These are phyloP conservation scores for Tylopilus balloui DNA, from an alignment of 768 basidiomycete genomes.

Conservation along the genomic window DNA sequence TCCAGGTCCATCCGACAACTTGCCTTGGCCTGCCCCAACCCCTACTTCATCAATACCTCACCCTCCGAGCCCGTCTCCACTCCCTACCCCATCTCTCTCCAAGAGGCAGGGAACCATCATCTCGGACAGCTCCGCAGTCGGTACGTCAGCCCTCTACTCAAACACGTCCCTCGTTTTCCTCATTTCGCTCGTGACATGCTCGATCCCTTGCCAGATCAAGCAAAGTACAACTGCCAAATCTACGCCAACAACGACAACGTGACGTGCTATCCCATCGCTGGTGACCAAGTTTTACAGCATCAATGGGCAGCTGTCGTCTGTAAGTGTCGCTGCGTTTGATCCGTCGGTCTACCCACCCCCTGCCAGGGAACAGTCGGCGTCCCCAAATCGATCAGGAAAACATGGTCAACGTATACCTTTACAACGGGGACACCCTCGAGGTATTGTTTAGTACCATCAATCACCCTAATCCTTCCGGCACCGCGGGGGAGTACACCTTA, in stretches of 20 bases:
- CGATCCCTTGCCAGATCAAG: constrained; percentile 28
- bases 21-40: constrained; percentile 46
- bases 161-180: constrained; percentile 4
- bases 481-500: constrained; percentile 47
- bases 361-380: constrained; percentile 68
- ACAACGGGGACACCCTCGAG: constrained; percentile 60
- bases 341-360: constrained; percentile 11
- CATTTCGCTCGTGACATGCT: constrained; percentile 8
- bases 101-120: constrained; percentile 26
- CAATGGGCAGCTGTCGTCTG: constrained; percentile 77
- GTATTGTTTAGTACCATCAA: constrained; percentile 44
- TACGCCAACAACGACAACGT: constrained; percentile 64
- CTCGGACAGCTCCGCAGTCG: constrained; percentile 23
- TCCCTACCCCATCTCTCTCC: constrained; percentile 3
- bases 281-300: constrained; percentile 62
- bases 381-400: constrained; percentile 62
- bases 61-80: constrained; percentile 30
- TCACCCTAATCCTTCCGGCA: constrained; percentile 50
- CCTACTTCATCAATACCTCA: constrained; percentile 26
- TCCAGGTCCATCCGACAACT: constrained; percentile 29
- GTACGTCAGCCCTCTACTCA: constrained; percentile 21
- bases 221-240: constrained; percentile 47
- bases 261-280: constrained; percentile 68
- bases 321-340: constrained; percentile 40
- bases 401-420: constrained; percentile 72